phyloP scores from a whole-genome alignment of 73 alveolate genomes.

The Tetrahymena thermophila region DNA sequence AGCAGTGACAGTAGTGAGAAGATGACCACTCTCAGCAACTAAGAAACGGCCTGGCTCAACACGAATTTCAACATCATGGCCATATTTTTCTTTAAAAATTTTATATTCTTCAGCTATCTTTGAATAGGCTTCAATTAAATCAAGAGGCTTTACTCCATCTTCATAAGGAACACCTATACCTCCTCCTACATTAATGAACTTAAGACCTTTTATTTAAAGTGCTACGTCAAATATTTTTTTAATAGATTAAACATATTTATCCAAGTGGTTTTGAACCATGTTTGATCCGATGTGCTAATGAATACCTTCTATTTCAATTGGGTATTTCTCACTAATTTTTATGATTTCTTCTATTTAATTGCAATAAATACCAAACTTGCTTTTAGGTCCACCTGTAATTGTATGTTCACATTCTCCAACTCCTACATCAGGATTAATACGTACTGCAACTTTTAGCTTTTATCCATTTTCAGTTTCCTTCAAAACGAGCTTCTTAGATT shows the following conservation, averaged over 20 bases:
- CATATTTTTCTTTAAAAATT: neutral
- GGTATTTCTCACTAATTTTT: neutral
- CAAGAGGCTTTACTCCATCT: conserved; percentile 12
- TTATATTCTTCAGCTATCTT: conserved; percentile 15
- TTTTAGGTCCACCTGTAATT: conserved; percentile 31
- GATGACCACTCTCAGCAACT: conserved; percentile 35
- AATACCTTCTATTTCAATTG: conserved; percentile 20
- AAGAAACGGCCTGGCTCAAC: conserved; percentile 47
- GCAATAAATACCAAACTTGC: conserved; percentile 39
- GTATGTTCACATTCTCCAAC: conserved; percentile 35
- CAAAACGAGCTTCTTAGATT: neutral
- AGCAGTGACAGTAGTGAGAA: conserved; percentile 25
- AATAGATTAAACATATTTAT: conserved; percentile 12
- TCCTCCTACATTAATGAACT: conserved; percentile 44
- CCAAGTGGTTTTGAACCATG: conserved; percentile 25
- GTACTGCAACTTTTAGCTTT: conserved; percentile 8
- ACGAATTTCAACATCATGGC: neutral
- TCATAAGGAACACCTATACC: conserved; percentile 42
- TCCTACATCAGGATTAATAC: conserved; percentile 35
- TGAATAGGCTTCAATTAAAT: neutral
- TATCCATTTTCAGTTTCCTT: neutral
- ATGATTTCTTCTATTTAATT: conserved; percentile 13
- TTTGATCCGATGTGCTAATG: conserved; percentile 43
- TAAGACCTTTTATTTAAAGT: conserved; percentile 11
- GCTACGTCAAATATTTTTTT: conserved; percentile 33